Evolutionary conservation across 2,329 filamentous ascomycete genomes (phyloP).

Genomic region (Fusarium sp.): DNA sequence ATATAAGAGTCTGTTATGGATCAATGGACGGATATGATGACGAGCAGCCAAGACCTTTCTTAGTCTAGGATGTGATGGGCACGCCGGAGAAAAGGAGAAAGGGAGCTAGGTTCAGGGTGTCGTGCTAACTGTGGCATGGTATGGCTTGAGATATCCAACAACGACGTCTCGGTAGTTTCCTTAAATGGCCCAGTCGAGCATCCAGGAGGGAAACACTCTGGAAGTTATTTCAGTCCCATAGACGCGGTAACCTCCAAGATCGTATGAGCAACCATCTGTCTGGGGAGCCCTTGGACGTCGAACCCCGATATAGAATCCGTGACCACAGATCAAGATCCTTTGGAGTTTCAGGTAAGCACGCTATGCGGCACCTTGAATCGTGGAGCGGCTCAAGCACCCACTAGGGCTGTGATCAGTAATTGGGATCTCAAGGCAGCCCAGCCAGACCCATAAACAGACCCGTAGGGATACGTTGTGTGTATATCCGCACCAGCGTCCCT

Average conservation of each 20-base stretch:
- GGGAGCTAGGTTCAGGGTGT: background rate
- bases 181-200: background rate
- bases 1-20: slow-evolving; percentile 6
- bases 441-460: slow-evolving; percentile 8
- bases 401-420: slow-evolving; percentile 22
- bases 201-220: background rate
- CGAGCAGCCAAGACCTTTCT: slow-evolving; percentile 32
- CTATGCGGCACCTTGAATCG: slow-evolving; percentile 8
- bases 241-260: background rate
- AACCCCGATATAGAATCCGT: slow-evolving; percentile 9
- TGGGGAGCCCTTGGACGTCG: background rate
- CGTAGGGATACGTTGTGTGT: background rate
- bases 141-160: background rate
- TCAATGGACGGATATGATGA: slow-evolving; percentile 1
- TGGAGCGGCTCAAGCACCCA: slow-evolving; percentile 20
- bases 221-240: slow-evolving; percentile 3
- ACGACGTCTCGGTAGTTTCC: background rate
- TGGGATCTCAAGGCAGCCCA: slow-evolving; percentile 14
- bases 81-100: slow-evolving; percentile 20
- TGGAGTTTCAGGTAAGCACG: slow-evolving; percentile 17
- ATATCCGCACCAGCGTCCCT: background rate
- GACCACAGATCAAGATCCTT: background rate
- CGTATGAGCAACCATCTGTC: background rate
- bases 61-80: slow-evolving; percentile 18
- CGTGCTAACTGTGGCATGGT: background rate